Percentiles rank a stretch among this genome's conserved stretches.
Conservation (phyloP, 192 early-diverging fungal species). For the Polychytrium aggregatum region DNA sequence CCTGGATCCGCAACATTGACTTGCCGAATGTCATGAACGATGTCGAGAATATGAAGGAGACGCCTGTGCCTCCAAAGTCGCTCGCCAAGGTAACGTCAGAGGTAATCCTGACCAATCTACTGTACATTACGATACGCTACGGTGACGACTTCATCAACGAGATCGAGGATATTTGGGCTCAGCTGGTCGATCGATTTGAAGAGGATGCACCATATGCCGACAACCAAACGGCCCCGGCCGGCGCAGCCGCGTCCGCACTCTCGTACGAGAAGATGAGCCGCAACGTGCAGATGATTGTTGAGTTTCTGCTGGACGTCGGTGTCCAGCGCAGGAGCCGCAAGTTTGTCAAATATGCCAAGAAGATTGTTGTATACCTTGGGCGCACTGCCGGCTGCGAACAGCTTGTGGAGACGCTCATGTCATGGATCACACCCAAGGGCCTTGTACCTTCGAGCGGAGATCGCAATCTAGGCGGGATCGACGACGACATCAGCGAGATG, state of each 20-base stretch:
- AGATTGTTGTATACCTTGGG: constrained; percentile 63
- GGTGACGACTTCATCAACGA: constrained; percentile 68
- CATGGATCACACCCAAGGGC: constrained; percentile 56
- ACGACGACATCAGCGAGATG: no score
- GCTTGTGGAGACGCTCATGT: constrained; percentile 53
- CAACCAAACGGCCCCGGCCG: no score
- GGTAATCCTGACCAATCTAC: constrained; percentile 62
- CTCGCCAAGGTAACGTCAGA: background rate
- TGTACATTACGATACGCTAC: constrained; percentile 72
- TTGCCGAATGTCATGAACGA: constrained; percentile 11
- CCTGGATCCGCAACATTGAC: constrained; percentile 73
- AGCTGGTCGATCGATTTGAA: constrained; percentile 34
- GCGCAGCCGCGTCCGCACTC: no score
- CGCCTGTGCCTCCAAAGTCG: background rate
- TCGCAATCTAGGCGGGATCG: constrained; percentile 58
- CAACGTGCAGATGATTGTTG: constrained; percentile 42
- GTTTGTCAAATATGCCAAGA: constrained; percentile 67
- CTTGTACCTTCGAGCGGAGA: constrained; percentile 51
- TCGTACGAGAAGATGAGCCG: constrained; percentile 2
- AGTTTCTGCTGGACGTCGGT: constrained; percentile 61
- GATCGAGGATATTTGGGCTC: constrained; percentile 65
- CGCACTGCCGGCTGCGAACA: constrained; percentile 43
- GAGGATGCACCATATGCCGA: no score
- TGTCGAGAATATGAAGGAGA: background rate
- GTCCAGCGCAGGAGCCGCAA: constrained; percentile 66